Percentiles rank a stretch among this genome's conserved stretches.
These are phyloP conservation scores for Draba incana DNA, from an alignment of 345 rosid species.

Conservation along the genomic window DNA sequence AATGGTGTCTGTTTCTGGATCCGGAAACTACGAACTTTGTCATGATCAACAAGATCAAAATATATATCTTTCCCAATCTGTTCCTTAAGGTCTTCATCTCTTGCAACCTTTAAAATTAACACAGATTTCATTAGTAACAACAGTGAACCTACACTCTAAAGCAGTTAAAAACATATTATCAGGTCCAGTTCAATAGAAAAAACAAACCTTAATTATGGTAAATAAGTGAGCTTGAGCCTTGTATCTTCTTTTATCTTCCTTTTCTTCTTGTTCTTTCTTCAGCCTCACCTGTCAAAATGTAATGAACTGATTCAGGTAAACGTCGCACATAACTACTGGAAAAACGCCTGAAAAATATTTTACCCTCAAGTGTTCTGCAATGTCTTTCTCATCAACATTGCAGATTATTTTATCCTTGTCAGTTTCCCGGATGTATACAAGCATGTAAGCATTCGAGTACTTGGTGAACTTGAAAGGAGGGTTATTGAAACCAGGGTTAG, in stretches of 20 bases:
- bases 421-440: constrained; percentile 94
- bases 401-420: constrained; percentile 97
- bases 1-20: constrained; percentile 84
- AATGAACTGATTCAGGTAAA: constrained; percentile 23
- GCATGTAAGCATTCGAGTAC: constrained; percentile 98
- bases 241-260: constrained; percentile 84
- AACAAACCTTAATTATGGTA: constrained; percentile 77
- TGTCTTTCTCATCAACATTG: constrained; percentile 95
- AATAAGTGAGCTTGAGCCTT: constrained; percentile 92
- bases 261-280: constrained; percentile 96
- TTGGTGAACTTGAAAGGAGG: constrained; percentile 90
- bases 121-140: constrained; percentile 26
- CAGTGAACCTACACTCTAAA: constrained; percentile 19
- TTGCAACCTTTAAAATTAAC: constrained; percentile 64
- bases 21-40: constrained; percentile 89
- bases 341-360: constrained; percentile 32
- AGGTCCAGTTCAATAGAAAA: constrained; percentile 10
- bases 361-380: constrained; percentile 95
- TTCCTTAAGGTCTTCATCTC: constrained; percentile 79
- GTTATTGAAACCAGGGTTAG: constrained; percentile 93
- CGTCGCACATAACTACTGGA: constrained; percentile 7
- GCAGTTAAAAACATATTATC: not conserved
- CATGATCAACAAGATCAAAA: constrained; percentile 97
- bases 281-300: constrained; percentile 67
- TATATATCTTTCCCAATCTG: constrained; percentile 91